Conservation (phyloP, 495 filamentous ascomycete species). For the Xylaria nigripes region DNA sequence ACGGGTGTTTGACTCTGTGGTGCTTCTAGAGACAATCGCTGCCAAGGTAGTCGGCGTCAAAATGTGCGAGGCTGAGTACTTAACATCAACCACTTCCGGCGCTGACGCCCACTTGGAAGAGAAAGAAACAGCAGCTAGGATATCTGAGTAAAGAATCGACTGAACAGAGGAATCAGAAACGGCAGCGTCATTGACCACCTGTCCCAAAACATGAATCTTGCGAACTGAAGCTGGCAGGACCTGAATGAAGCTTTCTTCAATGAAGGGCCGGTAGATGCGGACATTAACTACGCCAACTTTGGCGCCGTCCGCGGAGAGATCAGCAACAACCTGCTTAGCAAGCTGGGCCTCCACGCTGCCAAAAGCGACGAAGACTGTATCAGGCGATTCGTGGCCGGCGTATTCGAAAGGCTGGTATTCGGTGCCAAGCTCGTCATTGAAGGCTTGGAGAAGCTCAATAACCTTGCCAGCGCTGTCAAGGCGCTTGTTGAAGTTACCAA, state of each 20-base stretch:
- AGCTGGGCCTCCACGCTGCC: slow-evolving; percentile 85
- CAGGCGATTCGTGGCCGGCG: slow-evolving; percentile 68
- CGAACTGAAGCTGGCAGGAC: slow-evolving; percentile 66
- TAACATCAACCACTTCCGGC: slow-evolving; percentile 67
- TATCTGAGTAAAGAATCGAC: slow-evolving; percentile 82
- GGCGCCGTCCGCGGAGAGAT: slow-evolving; percentile 59
- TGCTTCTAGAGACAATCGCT: slow-evolving; percentile 51
- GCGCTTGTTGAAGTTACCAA: slow-evolving; percentile 58
- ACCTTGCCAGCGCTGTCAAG: slow-evolving; percentile 67
- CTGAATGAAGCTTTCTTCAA: slow-evolving; percentile 84
- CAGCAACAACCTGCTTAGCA: slow-evolving; percentile 69
- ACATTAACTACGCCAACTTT: slow-evolving; percentile 84
- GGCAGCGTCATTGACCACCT: slow-evolving; percentile 44
- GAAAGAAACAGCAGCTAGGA: slow-evolving; percentile 76
- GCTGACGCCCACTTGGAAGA: slow-evolving; percentile 52
- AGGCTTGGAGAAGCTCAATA: slow-evolving; percentile 61
- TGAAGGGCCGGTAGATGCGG: slow-evolving; percentile 87
- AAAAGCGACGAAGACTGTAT: slow-evolving; percentile 80
- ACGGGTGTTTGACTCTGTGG: slow-evolving; percentile 45
- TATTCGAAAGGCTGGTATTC: slow-evolving; percentile 92
- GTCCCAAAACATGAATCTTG: slow-evolving; percentile 61
- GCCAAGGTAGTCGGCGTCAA: slow-evolving; percentile 70
- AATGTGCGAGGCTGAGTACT: slow-evolving; percentile 72
- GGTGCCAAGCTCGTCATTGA: slow-evolving; percentile 91
- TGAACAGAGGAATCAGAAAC: slow-evolving; percentile 61